Evolutionary conservation across 2,329 filamentous ascomycete genomes (phyloP), one percentile per base, ranked within the genome.

Genomic region (Talaromyces verruculosus): DNA sequence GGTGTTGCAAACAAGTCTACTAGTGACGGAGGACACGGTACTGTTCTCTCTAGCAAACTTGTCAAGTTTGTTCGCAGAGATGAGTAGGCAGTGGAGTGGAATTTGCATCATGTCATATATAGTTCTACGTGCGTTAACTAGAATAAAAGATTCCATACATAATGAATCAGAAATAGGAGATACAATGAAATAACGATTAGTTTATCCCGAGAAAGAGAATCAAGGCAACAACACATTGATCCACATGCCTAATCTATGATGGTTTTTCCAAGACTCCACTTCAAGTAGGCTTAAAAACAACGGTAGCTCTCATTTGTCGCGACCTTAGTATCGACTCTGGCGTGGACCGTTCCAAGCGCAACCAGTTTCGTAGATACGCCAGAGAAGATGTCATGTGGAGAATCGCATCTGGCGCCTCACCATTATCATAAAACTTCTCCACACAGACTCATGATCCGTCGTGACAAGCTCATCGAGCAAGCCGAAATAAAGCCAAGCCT

Each of bases 151-250:
- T 19, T 19, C 0, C 6, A 4, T 4, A 45, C 15, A 45, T 45
- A 43, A 11, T 45, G 22, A 11, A 45, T 45, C n/a, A 19, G 41
- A 45, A 11, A 45, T 45, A 10, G n/a, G 17, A 45, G 17, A 25
- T 25, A 3, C 25, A 25, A 25, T 25, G 25, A 25, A 25, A 25
- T 25, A 25, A 25, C 25, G 25, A 25, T 25, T 25, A 25, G 25
- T 25, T 25, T 25, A 25, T 25, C 25, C 25, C 25, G 3, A 25
- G 25, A 25, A 25, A 25, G 25, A 25, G 3, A 2, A 4, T 25
- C 25, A 25, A 82, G 79, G 71, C 84, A 82, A 68, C 84, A 82
- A 3, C 70, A 69, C 0, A 77, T 69, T 22, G 84, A 67, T 65
- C 39, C 13, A 41, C 39, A 41, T 41, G 39, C 17, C 39, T 17